Conservation (phyloP, 352 stramenopile species). For the Pythium volutum region DNA sequence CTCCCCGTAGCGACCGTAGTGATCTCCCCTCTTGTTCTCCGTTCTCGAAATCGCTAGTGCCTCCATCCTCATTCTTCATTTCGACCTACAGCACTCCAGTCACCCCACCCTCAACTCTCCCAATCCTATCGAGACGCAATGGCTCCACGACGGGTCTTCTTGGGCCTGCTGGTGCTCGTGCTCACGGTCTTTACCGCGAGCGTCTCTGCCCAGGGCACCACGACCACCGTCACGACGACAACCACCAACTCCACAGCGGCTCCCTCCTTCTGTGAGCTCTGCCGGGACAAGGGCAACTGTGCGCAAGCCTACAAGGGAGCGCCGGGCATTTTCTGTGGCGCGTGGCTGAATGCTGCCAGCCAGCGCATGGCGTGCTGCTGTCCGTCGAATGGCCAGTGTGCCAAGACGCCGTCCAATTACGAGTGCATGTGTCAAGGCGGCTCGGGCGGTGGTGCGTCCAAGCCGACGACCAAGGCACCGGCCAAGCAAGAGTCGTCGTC, state of each 20-base stretch:
- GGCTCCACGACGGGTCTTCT: neutral
- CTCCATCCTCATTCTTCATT: neutral
- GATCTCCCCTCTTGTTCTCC: neutral
- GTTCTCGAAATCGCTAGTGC: no score
- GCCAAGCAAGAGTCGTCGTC: neutral
- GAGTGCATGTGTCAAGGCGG: slow-evolving; percentile 18
- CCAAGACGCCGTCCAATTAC: slow-evolving; percentile 28
- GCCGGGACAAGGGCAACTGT: no score
- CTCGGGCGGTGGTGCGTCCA: neutral
- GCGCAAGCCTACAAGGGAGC: no score
- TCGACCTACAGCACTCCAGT: neutral
- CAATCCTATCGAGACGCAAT: neutral
- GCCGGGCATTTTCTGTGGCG: no score
- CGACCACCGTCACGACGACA: slow-evolving; percentile 3
- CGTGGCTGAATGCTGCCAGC: no score
- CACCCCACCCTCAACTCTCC: neutral
- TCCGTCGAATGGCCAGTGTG: slow-evolving; percentile 17
- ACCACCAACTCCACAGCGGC: neutral
- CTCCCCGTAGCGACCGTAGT: no score
- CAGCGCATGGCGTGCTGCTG: slow-evolving; percentile 52
- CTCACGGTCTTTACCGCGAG: neutral
- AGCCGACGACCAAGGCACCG: neutral
- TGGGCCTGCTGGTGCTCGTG: slow-evolving; percentile 2
- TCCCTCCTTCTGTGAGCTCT: no score
- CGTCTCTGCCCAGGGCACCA: neutral